Conservation (phyloP, 805 yeast species). For the Hanseniaspora valbyensis region DNA sequence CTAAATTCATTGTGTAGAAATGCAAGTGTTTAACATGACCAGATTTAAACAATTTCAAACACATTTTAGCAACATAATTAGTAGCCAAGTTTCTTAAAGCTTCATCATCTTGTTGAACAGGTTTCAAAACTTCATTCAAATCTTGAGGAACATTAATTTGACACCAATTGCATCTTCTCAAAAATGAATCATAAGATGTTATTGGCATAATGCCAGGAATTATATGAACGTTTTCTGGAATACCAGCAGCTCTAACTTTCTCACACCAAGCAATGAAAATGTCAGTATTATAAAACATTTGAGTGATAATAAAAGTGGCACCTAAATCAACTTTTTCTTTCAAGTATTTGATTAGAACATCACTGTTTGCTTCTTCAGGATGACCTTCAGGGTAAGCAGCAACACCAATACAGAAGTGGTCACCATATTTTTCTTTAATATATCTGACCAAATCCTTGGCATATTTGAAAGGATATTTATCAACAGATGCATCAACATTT, state of each 20-base stretch:
- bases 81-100: constrained; percentile 79
- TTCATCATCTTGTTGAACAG: constrained; percentile 81
- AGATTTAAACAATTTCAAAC: constrained; percentile 55
- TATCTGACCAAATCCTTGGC: constrained; percentile 78
- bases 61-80: constrained; percentile 71
- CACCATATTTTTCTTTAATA: constrained; percentile 67
- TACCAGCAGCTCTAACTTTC: constrained; percentile 56
- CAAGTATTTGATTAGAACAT: constrained; percentile 46
- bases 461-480: constrained; percentile 56
- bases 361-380: constrained; percentile 53
- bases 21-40: constrained; percentile 78
- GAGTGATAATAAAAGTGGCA: constrained; percentile 87
- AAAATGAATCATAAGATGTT: constrained; percentile 82
- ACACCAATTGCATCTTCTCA: constrained; percentile 93
- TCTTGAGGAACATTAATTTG: constrained; percentile 67
- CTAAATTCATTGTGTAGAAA: constrained; percentile 95
- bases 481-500: constrained; percentile 25
- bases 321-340: constrained; percentile 90
- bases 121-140: constrained; percentile 59
- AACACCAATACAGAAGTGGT: constrained; percentile 87
- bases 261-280: constrained; percentile 74
- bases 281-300: constrained; percentile 92
- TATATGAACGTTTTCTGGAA: constrained; percentile 56
- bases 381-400: constrained; percentile 98
- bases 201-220: constrained; percentile 99